A percentile compares a stretch with the other conserved stretches of the same genome.
Evolutionary conservation across 495 filamentous ascomycete genomes (phyloP).

Genomic region (Saxispiralis lemnorum): DNA sequence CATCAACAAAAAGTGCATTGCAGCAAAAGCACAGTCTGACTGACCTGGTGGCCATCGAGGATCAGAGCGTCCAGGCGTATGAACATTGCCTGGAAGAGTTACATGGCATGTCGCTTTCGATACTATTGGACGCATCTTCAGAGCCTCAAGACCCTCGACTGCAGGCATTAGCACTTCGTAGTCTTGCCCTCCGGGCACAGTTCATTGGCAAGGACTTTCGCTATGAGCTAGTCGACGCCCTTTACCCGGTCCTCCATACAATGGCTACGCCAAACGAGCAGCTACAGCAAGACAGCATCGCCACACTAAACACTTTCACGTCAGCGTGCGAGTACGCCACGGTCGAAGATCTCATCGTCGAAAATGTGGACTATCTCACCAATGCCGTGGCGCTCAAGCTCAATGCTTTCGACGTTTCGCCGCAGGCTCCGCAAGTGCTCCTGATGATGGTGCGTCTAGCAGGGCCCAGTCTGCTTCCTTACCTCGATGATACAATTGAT

Average conservation of each 20-base stretch:
- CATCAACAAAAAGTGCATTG: neutral
- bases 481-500: conserved; percentile 74
- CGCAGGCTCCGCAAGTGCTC: conserved; percentile 75
- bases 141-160: conserved; percentile 43
- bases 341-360: conserved; percentile 63
- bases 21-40: neutral
- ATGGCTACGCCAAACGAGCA: conserved; percentile 53
- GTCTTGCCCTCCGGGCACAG: conserved; percentile 25
- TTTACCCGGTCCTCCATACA: conserved; percentile 76
- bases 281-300: conserved; percentile 67
- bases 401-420: conserved; percentile 79
- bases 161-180: conserved; percentile 25
- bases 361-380: conserved; percentile 92
- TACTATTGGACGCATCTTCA: conserved; percentile 37
- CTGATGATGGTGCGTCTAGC: conserved; percentile 87
- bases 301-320: conserved; percentile 64
- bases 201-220: conserved; percentile 43
- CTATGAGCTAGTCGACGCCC: conserved; percentile 69
- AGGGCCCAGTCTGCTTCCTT: conserved; percentile 65
- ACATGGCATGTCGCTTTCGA: conserved; percentile 54
- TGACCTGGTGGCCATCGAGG: conserved; percentile 5
- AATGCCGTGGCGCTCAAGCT: conserved; percentile 80
- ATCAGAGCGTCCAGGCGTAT: conserved; percentile 23
- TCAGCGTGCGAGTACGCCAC: conserved; percentile 53
- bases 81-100: conserved; percentile 53